Conservation (phyloP, 2,329 filamentous ascomycete genomes). For the Penicillium oxalicum region DNA sequence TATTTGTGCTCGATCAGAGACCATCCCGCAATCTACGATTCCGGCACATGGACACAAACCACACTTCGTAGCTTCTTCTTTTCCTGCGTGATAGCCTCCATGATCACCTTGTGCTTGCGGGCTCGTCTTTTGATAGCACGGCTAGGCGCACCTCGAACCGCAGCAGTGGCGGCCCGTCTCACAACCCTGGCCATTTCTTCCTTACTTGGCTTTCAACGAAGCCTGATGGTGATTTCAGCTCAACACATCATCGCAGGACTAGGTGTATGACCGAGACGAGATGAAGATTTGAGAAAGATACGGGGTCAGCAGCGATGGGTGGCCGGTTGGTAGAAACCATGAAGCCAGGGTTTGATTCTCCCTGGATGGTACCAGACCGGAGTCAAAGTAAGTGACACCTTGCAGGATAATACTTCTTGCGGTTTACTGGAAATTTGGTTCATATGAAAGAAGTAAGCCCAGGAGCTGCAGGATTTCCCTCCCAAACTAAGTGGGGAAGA, state of each 20-base stretch:
- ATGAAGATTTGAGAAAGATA: neutral
- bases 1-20: conserved; percentile 24
- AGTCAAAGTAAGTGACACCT: neutral
- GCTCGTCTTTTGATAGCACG: conserved; percentile 29
- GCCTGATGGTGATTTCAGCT: conserved; percentile 13
- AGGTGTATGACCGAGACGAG: neutral
- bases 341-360: too few relatives aligned
- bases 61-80: conserved; percentile 55
- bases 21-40: neutral
- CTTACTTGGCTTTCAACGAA: conserved; percentile 15
- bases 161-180: conserved; percentile 30
- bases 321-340: conserved; percentile 10
- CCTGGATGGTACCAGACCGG: neutral
- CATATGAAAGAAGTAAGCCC: neutral
- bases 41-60: conserved; percentile 31
- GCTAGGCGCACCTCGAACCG: conserved; percentile 30
- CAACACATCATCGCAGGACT: conserved; percentile 12
- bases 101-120: conserved; percentile 51
- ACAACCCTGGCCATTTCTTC: conserved; percentile 34
- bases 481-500: neutral
- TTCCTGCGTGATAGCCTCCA: conserved; percentile 53
- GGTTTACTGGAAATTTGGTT: neutral
- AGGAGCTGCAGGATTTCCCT: neutral
- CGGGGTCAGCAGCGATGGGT: conserved; percentile 1
- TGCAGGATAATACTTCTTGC: conserved; percentile 2